Evolutionary conservation across 257 asterid species (phyloP), one percentile per base, ranked within the genome.

Genomic region (Voacanga thouarsii): DNA sequence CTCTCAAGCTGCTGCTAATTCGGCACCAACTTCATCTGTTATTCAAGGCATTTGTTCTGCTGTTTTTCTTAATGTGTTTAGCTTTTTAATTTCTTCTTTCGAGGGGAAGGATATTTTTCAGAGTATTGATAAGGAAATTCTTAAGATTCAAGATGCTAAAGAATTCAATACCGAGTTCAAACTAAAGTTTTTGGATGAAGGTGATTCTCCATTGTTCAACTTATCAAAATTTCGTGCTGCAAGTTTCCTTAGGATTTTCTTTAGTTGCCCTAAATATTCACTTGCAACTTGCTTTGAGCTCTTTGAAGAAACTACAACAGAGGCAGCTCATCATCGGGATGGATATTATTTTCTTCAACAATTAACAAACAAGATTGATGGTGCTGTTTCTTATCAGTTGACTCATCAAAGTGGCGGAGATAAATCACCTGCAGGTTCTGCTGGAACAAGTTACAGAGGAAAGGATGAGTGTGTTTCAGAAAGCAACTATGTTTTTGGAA

Each of bases 231-330:
- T 85, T 30, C 88, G 86, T 37, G 97, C 89, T 55, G 87, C 91
- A 26, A 81, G 90, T 88, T 89, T 91, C 85, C 83, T 92, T 78
- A 85, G 85, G 84, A 87, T 92, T 80, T 84, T 89, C 81, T 89
- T 89, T 84, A 83, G 84, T 75, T 88, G 84, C 85, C 96, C 97
- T 50, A 91, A 82, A 85, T 60, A 83, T 77, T 87, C 94, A 63
- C 83, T 94, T 83, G 79, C 85, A 81, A 87, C 89, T 78, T 89
- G 95, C 84, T 94, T 92, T 88, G 94, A 92, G 81, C 91, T 94
- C 82, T 83, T 91, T 70, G 86, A 84, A 75, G 84, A 92, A 68
- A 60, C 85, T 44, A 88, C 71, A 53, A 70, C 84, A 61, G 96
- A 87, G 82, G 85, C 87, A 55, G 70, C 80, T 68, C 89, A 81